These are phyloP conservation scores for Sarcodon aspratus DNA, from an alignment of 768 basidiomycete genomes.

Conservation along the genomic window DNA sequence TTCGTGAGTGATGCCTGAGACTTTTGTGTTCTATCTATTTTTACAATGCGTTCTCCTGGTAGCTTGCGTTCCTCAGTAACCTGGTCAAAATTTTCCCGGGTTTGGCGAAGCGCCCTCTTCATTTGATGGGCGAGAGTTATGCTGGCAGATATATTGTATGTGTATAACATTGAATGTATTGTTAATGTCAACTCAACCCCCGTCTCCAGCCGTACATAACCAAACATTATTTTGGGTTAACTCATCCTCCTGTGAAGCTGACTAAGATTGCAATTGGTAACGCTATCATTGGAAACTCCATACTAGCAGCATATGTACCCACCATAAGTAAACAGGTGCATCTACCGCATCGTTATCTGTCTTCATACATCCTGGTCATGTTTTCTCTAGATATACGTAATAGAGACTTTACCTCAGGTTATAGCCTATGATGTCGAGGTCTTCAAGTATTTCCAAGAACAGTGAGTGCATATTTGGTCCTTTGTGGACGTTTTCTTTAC, in stretches of 20 bases:
- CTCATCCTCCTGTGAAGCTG: constrained; percentile 22
- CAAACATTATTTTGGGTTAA: not conserved
- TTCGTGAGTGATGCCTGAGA: no score
- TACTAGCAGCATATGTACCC: no score
- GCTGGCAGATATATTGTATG: constrained; percentile 62
- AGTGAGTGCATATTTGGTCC: constrained; percentile 29
- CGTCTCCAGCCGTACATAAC: not conserved
- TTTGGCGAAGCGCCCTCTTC: constrained; percentile 46
- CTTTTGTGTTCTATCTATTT: no score
- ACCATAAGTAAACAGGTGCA: no score
- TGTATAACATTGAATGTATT: no score
- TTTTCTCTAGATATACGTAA: constrained; percentile 38
- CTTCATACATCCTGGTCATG: no score
- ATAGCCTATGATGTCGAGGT: constrained; percentile 60
- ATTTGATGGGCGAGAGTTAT: constrained; percentile 61
- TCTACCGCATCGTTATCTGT: no score
- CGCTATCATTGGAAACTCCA: constrained; percentile 43
- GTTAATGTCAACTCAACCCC: not conserved
- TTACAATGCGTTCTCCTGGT: no score
- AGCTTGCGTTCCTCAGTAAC: no score
- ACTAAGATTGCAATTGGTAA: constrained; percentile 60
- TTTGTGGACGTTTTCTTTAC: not conserved
- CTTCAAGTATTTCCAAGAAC: constrained; percentile 55
- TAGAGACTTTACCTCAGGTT: constrained; percentile 68
- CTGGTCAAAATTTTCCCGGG: not conserved